Evolutionary conservation across 768 basidiomycete genomes (phyloP).

Genomic region (Tylopilus balloui): DNA sequence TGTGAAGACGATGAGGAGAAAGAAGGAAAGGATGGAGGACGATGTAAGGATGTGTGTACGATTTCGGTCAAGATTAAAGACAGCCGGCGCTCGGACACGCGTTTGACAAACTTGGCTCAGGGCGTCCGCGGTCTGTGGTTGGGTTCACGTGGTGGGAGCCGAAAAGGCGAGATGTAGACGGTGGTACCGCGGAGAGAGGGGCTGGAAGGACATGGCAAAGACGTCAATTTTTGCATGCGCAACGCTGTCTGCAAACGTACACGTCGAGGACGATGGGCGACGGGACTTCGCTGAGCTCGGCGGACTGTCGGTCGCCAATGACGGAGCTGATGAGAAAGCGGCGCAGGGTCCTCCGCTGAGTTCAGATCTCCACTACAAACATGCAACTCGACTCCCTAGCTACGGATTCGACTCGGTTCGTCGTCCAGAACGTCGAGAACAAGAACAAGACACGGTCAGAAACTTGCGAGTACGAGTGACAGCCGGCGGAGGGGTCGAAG

Average conservation of each 20-base stretch:
- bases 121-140: conserved; percentile 27
- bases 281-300: conserved; percentile 35
- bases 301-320: conserved; percentile 29
- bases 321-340: not conserved
- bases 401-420: not conserved
- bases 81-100: conserved; percentile 33
- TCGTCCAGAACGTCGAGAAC: conserved; percentile 2
- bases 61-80: conserved; percentile 33
- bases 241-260: conserved; percentile 24
- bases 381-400: conserved; percentile 1
- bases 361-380: conserved; percentile 20
- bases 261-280: conserved; percentile 14
- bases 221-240: conserved; percentile 23
- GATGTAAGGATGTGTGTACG: conserved; percentile 24
- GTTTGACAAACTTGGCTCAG: conserved; percentile 34
- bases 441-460: not conserved
- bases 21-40: conserved; percentile 13
- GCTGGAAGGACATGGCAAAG: conserved; percentile 21
- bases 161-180: conserved; percentile 18
- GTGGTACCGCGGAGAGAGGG: conserved; percentile 20
- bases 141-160: conserved; percentile 36
- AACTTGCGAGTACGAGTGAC: not conserved
- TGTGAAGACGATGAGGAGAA: conserved; percentile 13
- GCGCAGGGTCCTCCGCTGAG: conserved; percentile 22
- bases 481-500: not conserved